Evolutionary conservation across 371 early-diverging fungal species (phyloP), one percentile per base, ranked within the genome.

Genomic region (Rhizomucor pusillus): DNA sequence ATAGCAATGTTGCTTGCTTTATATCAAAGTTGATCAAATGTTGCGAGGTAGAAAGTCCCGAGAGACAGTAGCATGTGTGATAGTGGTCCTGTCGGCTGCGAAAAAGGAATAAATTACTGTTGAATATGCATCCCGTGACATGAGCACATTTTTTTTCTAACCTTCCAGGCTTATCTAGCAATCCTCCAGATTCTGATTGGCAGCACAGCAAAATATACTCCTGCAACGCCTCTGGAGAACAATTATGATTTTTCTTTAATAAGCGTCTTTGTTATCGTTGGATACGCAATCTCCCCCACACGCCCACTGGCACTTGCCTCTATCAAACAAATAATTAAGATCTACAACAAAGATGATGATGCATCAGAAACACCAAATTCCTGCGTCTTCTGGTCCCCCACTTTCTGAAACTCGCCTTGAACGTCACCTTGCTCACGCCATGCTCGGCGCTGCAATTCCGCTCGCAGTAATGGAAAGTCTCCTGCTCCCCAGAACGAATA

Each of bases 401-500:
- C 39, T 40, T 20, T 23, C 3, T 14, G 33, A 37, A 11, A 20
- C n/a, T 39, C 33, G 57, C 60, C 67, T 58, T 54, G 58, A 22
- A 45, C 54, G 35, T 20, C 35, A 16, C 18, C 19, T 14, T 47
- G 39, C 11, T 29, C 29, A 7, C 29, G 29, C 29, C 29, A 29
- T 29, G 62, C 50, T 25, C 57, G 48, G 2, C 77, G 57, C 1
- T 56, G 58, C 41, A 68, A 2, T 48, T 64, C 66, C 9, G 80
- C 76, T 52, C 85, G 81, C 13, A 96, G 54, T 6, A 96, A 57
- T 0, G 93, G 88, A 35, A 91, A 91, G 22, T 86, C 77, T 2
- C 90, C 97, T 14, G 95, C 97, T 22, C 91, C 84, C 99, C 99
- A 99, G 67, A 93, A 95, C 0, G 95, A 90, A 68, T 99, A 99